phyloP scores from a whole-genome alignment of 164 flowering plant genomes.

The Protea cynaroides region DNA sequence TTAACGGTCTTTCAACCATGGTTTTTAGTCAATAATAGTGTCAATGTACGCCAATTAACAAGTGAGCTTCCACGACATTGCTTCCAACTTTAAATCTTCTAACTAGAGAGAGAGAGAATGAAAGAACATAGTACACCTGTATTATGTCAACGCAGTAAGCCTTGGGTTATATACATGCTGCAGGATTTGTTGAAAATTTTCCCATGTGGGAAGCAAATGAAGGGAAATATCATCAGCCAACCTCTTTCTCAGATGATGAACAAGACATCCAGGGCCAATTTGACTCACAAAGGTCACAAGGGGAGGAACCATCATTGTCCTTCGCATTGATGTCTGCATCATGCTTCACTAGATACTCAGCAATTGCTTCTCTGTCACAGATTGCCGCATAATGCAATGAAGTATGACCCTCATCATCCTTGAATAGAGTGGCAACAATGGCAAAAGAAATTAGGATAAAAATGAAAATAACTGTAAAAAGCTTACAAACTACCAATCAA shows the following conservation, averaged over 20 bases:
- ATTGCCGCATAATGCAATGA: conserved; percentile 85
- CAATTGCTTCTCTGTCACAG: conserved; percentile 52
- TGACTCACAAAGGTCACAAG: not conserved
- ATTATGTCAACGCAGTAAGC: not conserved
- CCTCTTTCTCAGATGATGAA: no score
- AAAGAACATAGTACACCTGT: no score
- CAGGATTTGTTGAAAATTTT: not conserved
- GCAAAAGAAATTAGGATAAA: not conserved
- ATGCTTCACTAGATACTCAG: not conserved
- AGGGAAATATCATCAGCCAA: no score
- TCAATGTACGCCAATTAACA: no score
- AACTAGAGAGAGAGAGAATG: no score
- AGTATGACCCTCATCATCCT: conserved; percentile 95
- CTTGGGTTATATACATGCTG: not conserved
- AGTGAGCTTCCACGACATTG: no score
- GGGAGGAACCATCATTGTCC: not conserved
- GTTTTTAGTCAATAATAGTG: no score
- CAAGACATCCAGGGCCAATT: not conserved
- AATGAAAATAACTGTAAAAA: not conserved
- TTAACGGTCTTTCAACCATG: no score
- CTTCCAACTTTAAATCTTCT: no score
- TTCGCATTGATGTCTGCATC: not conserved
- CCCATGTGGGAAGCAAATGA: not conserved
- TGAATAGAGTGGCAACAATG: not conserved
- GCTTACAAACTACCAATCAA: no score